Evolutionary conservation across 768 basidiomycete genomes (phyloP).

Genomic region (Royoungia palumana): DNA sequence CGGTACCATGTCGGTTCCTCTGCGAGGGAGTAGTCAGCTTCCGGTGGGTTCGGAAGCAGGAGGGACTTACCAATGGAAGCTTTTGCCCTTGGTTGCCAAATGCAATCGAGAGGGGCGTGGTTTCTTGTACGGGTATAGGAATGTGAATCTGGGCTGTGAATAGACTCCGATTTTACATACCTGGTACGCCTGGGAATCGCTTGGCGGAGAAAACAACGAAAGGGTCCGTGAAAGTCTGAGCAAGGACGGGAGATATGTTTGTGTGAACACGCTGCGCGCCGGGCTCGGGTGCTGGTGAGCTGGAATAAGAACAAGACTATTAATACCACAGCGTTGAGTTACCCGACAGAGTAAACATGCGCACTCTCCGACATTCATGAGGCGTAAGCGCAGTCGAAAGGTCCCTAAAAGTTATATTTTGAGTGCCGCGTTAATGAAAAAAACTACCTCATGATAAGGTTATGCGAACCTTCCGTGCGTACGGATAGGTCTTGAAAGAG

Average conservation of each 20-base stretch:
- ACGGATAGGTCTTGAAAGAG: constrained; percentile 94
- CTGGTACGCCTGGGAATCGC: constrained; percentile 91
- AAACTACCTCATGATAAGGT: constrained; percentile 24
- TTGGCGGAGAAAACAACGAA: constrained; percentile 92
- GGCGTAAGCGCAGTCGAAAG: constrained; percentile 80
- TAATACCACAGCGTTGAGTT: constrained; percentile 17
- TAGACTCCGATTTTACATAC: constrained; percentile 39
- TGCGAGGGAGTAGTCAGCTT: constrained; percentile 31
- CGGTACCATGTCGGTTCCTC: constrained; percentile 80
- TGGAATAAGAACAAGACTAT: constrained; percentile 32
- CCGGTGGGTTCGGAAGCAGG: constrained; percentile 20
- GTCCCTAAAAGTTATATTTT: constrained; percentile 48
- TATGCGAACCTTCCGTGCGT: constrained; percentile 75
- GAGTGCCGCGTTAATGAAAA: constrained; percentile 21
- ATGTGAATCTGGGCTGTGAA: constrained; percentile 15
- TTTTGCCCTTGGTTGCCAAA: constrained; percentile 90
- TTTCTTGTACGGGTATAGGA: constrained; percentile 46
- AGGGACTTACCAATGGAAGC: constrained; percentile 67
- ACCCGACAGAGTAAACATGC: constrained; percentile 35
- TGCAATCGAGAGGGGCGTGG: constrained; percentile 85
- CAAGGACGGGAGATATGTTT: constrained; percentile 70
- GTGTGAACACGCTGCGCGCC: constrained; percentile 65
- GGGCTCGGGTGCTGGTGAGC: constrained; percentile 69
- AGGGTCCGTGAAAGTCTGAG: constrained; percentile 77
- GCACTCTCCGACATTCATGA: constrained; percentile 91